These are phyloP conservation scores for Monilinia polystroma DNA, from an alignment of 2,329 filamentous ascomycete species.

Conservation along the genomic window DNA sequence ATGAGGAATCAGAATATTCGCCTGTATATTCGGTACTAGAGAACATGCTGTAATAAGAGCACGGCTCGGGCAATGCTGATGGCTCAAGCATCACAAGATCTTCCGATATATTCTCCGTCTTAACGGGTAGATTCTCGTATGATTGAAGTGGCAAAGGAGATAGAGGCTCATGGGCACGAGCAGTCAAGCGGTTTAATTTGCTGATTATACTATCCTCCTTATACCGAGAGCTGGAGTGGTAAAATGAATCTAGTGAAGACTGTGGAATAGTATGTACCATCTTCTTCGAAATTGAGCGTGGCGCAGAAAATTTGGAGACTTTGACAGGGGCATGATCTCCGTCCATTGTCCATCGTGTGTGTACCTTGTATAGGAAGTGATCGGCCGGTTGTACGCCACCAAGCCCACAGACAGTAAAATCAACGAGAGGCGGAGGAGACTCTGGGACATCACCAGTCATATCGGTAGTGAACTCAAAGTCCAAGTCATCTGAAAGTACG, in stretches of 20 bases:
- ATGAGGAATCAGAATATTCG: conserved; percentile 1
- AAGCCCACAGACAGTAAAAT: conserved; percentile 58
- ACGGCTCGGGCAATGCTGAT: conserved; percentile 20
- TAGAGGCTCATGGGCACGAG: conserved; percentile 1
- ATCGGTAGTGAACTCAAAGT: conserved; percentile 40
- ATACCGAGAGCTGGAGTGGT: background rate
- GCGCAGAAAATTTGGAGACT: conserved; percentile 27
- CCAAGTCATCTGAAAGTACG: conserved; percentile 27
- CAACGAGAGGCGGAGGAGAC: conserved; percentile 27
- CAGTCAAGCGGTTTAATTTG: conserved; percentile 20
- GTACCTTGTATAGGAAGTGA: conserved; percentile 58
- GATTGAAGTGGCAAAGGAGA: background rate
- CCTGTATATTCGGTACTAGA: background rate
- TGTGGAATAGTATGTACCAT: conserved; percentile 30
- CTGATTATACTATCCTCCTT: conserved; percentile 20
- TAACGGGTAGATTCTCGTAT: background rate
- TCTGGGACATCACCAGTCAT: background rate
- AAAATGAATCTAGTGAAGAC: conserved; percentile 29
- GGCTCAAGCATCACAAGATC: conserved; percentile 9
- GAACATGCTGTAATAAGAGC: conserved; percentile 1
- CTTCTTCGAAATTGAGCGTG: conserved; percentile 21
- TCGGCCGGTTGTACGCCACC: conserved; percentile 62
- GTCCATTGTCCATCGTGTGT: conserved; percentile 35
- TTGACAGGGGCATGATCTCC: conserved; percentile 7
- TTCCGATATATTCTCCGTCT: conserved; percentile 4